Conservation (phyloP, 306 rosid genomes). For the Hippophae rhamnoides region DNA sequence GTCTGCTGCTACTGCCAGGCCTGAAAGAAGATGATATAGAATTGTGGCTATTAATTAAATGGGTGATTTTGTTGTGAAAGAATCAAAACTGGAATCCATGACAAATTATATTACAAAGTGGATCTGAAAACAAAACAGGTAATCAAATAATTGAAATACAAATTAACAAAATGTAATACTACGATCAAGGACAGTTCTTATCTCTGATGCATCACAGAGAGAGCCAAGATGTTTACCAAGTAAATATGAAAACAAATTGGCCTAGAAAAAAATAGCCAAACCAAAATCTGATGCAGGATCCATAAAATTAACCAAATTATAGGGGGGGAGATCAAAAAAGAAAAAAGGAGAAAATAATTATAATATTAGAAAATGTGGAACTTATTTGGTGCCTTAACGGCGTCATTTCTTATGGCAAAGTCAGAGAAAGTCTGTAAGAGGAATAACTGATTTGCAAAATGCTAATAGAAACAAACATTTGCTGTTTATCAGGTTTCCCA, state of each 20-base stretch:
- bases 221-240: too few species aligned
- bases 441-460: background rate
- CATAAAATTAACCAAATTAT: too few species aligned
- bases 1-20: conserved; percentile 81
- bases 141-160: background rate
- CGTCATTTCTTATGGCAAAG: background rate
- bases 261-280: too few species aligned
- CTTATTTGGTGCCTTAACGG: background rate
- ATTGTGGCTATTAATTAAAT: conserved; percentile 5
- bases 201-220: too few species aligned
- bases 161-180: background rate
- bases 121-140: background rate
- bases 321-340: too few species aligned
- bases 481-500: background rate
- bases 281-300: too few species aligned
- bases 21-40: conserved; percentile 31
- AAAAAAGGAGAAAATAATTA: too few species aligned
- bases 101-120: background rate
- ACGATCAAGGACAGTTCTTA: too few species aligned
- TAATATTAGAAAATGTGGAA: background rate
- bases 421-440: background rate
- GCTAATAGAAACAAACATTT: background rate
- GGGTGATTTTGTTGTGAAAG: background rate
- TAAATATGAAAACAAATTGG: too few species aligned
- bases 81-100: background rate